phyloP scores from a whole-genome alignment of 805 yeast genomes.

The Komagataella populi region DNA sequence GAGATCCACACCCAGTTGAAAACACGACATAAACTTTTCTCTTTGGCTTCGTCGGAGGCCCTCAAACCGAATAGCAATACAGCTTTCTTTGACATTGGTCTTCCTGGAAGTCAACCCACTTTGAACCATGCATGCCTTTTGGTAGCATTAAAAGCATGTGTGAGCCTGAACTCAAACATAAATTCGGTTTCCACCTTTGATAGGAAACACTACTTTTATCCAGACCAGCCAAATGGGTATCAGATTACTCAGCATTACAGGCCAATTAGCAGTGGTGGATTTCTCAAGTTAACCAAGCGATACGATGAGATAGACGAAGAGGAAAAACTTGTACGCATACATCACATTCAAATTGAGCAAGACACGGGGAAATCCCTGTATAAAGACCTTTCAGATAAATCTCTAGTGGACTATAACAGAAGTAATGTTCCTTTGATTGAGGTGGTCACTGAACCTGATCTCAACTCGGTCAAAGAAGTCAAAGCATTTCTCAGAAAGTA shows the following conservation, averaged over 20 bases:
- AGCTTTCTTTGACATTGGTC: conserved; percentile 69
- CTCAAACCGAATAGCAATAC: conserved; percentile 50
- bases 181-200: conserved; percentile 58
- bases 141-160: conserved; percentile 60
- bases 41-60: conserved; percentile 24
- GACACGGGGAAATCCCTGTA: conserved; percentile 81
- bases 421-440: conserved; percentile 82
- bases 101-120: conserved; percentile 89
- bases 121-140: conserved; percentile 64
- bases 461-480: conserved; percentile 52
- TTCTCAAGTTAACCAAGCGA: conserved; percentile 27
- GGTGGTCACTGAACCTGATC: conserved; percentile 84
- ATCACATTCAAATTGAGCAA: conserved; percentile 85
- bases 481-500: conserved; percentile 70
- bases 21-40: conserved; percentile 66
- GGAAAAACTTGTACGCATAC: conserved; percentile 41
- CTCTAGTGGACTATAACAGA: conserved; percentile 67
- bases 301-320: conserved; percentile 38
- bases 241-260: conserved; percentile 84
- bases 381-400: conserved; percentile 20
- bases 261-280: conserved; percentile 68
- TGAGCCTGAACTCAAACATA: conserved; percentile 50
- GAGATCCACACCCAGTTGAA: conserved; percentile 88
- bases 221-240: conserved; percentile 93
- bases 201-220: conserved; percentile 90